Evolutionary conservation across 345 rosid species (phyloP).

Genomic region (Pseudoturritis turrita): DNA sequence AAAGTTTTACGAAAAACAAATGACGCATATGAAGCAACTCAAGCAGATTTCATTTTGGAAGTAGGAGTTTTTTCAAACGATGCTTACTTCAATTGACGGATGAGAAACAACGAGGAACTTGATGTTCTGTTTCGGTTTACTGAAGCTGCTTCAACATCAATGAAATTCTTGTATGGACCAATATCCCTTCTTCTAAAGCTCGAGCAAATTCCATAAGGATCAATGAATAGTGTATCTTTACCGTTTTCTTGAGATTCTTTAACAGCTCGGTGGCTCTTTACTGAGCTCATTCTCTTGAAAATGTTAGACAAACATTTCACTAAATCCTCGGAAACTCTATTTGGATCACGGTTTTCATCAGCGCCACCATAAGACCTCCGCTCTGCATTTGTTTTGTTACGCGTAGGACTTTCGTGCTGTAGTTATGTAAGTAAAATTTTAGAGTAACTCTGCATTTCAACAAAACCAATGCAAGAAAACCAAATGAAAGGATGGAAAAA

Average conservation of each 20-base stretch:
- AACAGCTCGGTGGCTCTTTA: slow-evolving; percentile 29
- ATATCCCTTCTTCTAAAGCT: slow-evolving; percentile 51
- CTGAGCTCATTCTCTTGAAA: slow-evolving; percentile 53
- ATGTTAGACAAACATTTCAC: slow-evolving; percentile 61
- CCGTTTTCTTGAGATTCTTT: slow-evolving; percentile 32
- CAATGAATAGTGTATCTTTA: slow-evolving; percentile 31
- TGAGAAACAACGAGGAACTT: slow-evolving; percentile 47
- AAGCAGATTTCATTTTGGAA: not conserved
- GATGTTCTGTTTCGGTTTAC: slow-evolving; percentile 46
- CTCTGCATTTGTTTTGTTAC: slow-evolving; percentile 40
- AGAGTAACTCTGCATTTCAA: not conserved
- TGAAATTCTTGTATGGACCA: slow-evolving; percentile 58
- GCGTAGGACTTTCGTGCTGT: slow-evolving; percentile 39
- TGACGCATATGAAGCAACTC: not conserved
- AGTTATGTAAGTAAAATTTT: not conserved
- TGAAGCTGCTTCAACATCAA: slow-evolving; percentile 47
- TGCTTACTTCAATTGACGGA: slow-evolving; percentile 59
- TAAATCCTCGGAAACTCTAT: slow-evolving; percentile 64
- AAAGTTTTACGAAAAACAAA: not conserved
- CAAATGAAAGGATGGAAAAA: not conserved
- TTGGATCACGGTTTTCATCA: slow-evolving; percentile 40
- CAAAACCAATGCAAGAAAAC: not conserved
- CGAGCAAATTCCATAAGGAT: slow-evolving; percentile 57
- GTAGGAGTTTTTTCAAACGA: not conserved
- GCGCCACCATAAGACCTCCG: slow-evolving; percentile 22